Percentiles rank a stretch among this genome's conserved stretches.
Conservation (phyloP, 768 basidiomycete genomes). For the Hygrocybe coccinea region DNA sequence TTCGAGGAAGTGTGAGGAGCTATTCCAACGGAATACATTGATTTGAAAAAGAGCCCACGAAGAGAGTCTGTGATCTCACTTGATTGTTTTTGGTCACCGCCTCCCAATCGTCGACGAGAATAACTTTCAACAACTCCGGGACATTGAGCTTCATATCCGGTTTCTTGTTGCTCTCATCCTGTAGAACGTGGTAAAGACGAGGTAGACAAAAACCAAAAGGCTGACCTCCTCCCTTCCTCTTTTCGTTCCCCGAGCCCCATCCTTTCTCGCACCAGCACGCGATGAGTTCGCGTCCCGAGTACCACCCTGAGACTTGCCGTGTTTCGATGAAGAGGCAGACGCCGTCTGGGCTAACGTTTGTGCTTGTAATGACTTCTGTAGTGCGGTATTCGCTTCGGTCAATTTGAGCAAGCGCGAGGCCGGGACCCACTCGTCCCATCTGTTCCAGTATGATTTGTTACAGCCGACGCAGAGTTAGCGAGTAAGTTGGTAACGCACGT, state of each 20-base stretch:
- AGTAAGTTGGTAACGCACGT: slow-evolving; percentile 53
- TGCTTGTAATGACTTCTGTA: slow-evolving; percentile 64
- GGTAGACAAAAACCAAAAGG: slow-evolving; percentile 7
- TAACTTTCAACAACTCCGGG: slow-evolving; percentile 83
- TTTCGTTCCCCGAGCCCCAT: slow-evolving; percentile 63
- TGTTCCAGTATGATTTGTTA: slow-evolving; percentile 28
- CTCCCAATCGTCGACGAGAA: slow-evolving; percentile 97
- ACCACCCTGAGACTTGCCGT: slow-evolving; percentile 19
- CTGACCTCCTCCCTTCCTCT: slow-evolving; percentile 69
- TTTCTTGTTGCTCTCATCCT: slow-evolving; percentile 75
- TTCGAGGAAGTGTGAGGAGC: slow-evolving; percentile 81
- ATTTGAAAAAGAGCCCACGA: not conserved
- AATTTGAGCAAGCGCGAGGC: slow-evolving; percentile 73
- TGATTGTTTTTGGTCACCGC: slow-evolving; percentile 91
- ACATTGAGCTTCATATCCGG: slow-evolving; percentile 88
- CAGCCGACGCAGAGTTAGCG: too few relatives aligned
- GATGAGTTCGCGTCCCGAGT: slow-evolving; percentile 22
- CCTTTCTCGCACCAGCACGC: slow-evolving; percentile 44
- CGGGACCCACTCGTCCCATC: slow-evolving; percentile 98
- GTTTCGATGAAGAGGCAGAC: slow-evolving; percentile 15
- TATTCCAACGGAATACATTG: slow-evolving; percentile 27
- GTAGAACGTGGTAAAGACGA: slow-evolving; percentile 3
- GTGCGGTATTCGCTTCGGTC: slow-evolving; percentile 71
- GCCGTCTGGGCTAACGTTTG: slow-evolving; percentile 25
- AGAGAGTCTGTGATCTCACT: slow-evolving; percentile 37